A percentile compares a stretch with the other conserved stretches of the same genome.
These are phyloP conservation scores for Trypanosoma platydactyli DNA, from an alignment of 208 protist genomes.

Conservation along the genomic window DNA sequence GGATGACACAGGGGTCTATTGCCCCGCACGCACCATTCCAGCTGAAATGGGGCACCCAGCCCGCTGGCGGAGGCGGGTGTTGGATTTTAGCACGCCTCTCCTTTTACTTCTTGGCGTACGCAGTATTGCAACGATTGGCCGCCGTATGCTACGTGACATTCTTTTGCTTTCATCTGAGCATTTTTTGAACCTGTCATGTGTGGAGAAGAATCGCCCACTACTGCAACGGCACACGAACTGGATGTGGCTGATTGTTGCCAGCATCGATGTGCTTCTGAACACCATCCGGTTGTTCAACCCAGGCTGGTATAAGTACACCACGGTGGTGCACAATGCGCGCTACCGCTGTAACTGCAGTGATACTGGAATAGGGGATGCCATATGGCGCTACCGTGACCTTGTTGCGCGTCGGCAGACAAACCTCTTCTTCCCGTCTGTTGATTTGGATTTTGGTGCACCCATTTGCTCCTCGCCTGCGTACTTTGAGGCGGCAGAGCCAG, in stretches of 20 bases:
- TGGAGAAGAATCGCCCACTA: slow-evolving; percentile 56
- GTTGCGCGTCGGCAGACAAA: slow-evolving; percentile 62
- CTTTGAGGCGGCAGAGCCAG: slow-evolving; percentile 80
- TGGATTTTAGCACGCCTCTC: slow-evolving; percentile 63
- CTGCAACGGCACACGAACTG: slow-evolving; percentile 61
- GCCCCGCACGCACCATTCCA: slow-evolving; percentile 16
- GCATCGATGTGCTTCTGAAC: slow-evolving; percentile 80
- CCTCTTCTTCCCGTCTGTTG: slow-evolving; percentile 69
- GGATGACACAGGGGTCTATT: not conserved
- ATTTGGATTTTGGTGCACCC: slow-evolving; percentile 84
- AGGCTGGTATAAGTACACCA: slow-evolving; percentile 78
- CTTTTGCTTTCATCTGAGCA: slow-evolving; percentile 68
- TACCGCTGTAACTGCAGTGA: slow-evolving; percentile 65
- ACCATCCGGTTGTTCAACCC: slow-evolving; percentile 59
- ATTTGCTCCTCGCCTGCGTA: slow-evolving; percentile 62
- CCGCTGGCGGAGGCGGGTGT: slow-evolving; percentile 44
- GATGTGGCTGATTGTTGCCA: slow-evolving; percentile 67
- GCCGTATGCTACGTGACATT: slow-evolving; percentile 74
- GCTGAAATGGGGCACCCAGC: slow-evolving; percentile 49
- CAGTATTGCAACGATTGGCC: slow-evolving; percentile 57
- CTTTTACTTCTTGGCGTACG: slow-evolving; percentile 76
- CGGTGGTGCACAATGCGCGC: slow-evolving; percentile 51
- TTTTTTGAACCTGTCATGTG: slow-evolving; percentile 44
- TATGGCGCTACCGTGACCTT: slow-evolving; percentile 50
- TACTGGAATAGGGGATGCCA: slow-evolving; percentile 37